phyloP scores from a whole-genome alignment of 1,139 yeast genomes.

The Protomyces inouyei region DNA sequence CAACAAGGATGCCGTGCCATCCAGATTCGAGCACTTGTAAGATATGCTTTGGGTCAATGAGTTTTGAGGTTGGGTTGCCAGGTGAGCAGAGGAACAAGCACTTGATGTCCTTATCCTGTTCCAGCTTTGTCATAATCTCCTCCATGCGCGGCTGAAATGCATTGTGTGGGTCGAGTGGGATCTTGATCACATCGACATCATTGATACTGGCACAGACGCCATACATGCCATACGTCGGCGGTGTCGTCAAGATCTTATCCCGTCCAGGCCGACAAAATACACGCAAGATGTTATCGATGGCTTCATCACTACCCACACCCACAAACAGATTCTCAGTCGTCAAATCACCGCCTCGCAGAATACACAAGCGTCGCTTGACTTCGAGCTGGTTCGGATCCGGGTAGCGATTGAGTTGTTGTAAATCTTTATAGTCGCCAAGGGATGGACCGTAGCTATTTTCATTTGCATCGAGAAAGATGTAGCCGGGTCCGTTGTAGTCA shows the following conservation, averaged over 20 bases:
- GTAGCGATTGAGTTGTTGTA: conserved; percentile 67
- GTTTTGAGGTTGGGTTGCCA: conserved; percentile 91
- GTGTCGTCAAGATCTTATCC: conserved; percentile 78
- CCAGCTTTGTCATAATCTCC: conserved; percentile 41
- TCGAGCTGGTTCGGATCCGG: conserved; percentile 95
- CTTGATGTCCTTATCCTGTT: conserved; percentile 53
- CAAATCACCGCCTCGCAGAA: conserved; percentile 61
- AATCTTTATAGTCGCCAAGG: conserved; percentile 42
- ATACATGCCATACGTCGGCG: conserved; percentile 98
- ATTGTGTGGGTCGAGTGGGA: conserved; percentile 55
- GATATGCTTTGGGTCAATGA: conserved; percentile 50
- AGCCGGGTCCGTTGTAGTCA: conserved; percentile 38
- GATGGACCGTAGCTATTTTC: conserved; percentile 95
- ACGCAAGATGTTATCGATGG: conserved; percentile 82
- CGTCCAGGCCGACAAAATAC: conserved; percentile 77
- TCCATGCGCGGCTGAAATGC: conserved; percentile 41
- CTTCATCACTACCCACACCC: conserved; percentile 97
- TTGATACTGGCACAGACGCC: conserved; percentile 83
- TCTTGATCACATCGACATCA: conserved; percentile 70
- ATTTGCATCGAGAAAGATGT: conserved; percentile 86
- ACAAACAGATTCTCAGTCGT: conserved; percentile 69
- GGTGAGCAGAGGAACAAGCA: conserved; percentile 87
- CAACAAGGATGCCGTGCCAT: conserved; percentile 77
- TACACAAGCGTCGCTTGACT: conserved; percentile 65
- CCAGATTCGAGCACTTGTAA: conserved; percentile 49